phyloP scores from a whole-genome alignment of 208 protist species.

The Leishmania lainsoni region DNA sequence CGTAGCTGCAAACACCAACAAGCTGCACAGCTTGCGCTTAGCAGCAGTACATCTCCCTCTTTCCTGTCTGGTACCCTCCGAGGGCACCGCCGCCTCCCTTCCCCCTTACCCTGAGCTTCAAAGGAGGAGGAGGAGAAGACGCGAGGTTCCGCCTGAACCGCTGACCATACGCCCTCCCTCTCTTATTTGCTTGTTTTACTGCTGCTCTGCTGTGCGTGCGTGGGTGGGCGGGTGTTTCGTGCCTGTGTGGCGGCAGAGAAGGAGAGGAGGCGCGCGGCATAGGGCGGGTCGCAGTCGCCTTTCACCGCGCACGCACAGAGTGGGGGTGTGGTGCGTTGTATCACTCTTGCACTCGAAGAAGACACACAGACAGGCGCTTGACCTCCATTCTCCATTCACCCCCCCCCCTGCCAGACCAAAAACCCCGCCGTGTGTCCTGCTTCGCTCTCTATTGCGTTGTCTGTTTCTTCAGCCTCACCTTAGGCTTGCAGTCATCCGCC shows the following conservation, averaged over 20 bases:
- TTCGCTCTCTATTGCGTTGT: background rate
- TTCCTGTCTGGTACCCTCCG: background rate
- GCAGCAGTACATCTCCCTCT: background rate
- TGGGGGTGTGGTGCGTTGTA: too few relatives aligned
- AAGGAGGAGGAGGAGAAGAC: background rate
- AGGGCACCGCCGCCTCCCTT: background rate
- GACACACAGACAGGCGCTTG: background rate
- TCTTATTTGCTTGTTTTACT: background rate
- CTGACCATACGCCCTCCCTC: background rate
- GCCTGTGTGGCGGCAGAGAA: background rate
- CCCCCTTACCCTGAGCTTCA: background rate
- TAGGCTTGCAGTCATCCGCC: too few relatives aligned
- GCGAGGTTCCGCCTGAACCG: background rate
- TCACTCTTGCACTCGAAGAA: too few relatives aligned
- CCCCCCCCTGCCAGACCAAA: background rate
- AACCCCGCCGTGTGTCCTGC: background rate
- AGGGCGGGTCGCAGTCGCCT: background rate
- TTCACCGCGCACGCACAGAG: background rate
- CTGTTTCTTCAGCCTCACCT: background rate
- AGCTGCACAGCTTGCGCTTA: background rate
- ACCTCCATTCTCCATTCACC: background rate
- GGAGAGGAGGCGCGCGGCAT: background rate
- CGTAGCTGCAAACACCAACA: background rate
- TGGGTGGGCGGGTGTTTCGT: background rate
- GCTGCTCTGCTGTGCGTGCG: background rate